Conservation (phyloP, 495 filamentous ascomycete genomes). For the Xylaria curta region DNA sequence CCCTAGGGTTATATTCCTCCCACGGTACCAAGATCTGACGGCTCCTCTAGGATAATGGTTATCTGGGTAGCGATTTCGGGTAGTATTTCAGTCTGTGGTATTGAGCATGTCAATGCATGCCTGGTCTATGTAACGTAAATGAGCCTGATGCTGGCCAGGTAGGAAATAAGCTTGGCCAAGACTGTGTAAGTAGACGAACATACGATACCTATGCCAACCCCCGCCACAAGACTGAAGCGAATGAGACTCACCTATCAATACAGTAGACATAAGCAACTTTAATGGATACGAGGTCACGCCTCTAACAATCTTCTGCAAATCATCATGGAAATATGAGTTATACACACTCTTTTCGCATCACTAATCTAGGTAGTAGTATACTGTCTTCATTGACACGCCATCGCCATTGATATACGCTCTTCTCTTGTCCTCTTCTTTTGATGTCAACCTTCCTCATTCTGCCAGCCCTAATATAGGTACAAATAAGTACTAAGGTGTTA, state of each 20-base stretch:
- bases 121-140: neutral
- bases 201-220: no score
- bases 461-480: constrained; percentile 27
- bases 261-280: neutral
- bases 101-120: neutral
- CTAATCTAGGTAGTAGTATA: neutral
- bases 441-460: neutral
- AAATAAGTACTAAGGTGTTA: constrained; percentile 24
- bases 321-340: neutral
- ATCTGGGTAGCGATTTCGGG: neutral
- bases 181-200: no score
- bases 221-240: no score
- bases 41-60: neutral
- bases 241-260: neutral
- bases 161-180: no score
- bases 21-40: neutral
- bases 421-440: neutral
- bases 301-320: no score
- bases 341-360: neutral
- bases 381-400: neutral
- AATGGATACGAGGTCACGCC: neutral
- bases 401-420: neutral
- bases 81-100: neutral
- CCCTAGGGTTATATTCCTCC: neutral
- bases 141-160: no score